phyloP scores from a whole-genome alignment of 805 yeast species.

The Myxozyma kluyveri region DNA sequence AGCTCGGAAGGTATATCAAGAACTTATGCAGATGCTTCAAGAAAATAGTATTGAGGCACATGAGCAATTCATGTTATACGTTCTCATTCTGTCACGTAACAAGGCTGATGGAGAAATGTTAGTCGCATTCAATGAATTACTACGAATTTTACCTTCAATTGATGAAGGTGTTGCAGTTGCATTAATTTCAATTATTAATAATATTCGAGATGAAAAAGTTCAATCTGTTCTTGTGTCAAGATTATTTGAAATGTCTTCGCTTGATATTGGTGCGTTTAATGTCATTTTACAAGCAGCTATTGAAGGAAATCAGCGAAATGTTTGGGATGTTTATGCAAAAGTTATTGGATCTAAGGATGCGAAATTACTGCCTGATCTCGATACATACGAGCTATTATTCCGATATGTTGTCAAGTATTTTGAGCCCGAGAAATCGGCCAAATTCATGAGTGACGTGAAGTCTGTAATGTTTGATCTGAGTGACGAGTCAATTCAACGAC shows the following conservation, averaged over 20 bases:
- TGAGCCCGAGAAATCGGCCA: slow-evolving; percentile 9
- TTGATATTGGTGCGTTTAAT: slow-evolving; percentile 24
- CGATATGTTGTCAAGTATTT: slow-evolving; percentile 20
- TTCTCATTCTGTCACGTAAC: slow-evolving; percentile 18
- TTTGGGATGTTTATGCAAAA: slow-evolving; percentile 17
- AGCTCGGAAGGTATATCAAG: slow-evolving; percentile 21
- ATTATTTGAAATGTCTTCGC: slow-evolving; percentile 4
- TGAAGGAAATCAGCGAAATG: slow-evolving; percentile 13
- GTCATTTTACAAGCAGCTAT: slow-evolving; percentile 26
- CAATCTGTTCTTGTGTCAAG: slow-evolving; percentile 17
- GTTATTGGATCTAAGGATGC: neutral
- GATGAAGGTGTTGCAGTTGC: slow-evolving; percentile 21
- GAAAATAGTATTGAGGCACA: slow-evolving; percentile 4
- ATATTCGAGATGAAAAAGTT: slow-evolving; percentile 12
- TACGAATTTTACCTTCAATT: slow-evolving; percentile 5
- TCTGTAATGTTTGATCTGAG: slow-evolving; percentile 9
- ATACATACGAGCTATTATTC: slow-evolving; percentile 27
- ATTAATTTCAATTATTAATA: slow-evolving; percentile 23
- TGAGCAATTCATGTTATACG: slow-evolving; percentile 22
- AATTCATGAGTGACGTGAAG: slow-evolving; percentile 14
- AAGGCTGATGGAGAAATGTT: slow-evolving; percentile 25
- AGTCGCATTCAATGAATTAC: slow-evolving; percentile 19
- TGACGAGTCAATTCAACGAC: slow-evolving; percentile 2
- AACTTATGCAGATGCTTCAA: slow-evolving; percentile 5
- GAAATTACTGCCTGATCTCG: slow-evolving; percentile 15